Evolutionary conservation across 148 eudicot genomes (phyloP).

Genomic region (Selenicereus undatus): DNA sequence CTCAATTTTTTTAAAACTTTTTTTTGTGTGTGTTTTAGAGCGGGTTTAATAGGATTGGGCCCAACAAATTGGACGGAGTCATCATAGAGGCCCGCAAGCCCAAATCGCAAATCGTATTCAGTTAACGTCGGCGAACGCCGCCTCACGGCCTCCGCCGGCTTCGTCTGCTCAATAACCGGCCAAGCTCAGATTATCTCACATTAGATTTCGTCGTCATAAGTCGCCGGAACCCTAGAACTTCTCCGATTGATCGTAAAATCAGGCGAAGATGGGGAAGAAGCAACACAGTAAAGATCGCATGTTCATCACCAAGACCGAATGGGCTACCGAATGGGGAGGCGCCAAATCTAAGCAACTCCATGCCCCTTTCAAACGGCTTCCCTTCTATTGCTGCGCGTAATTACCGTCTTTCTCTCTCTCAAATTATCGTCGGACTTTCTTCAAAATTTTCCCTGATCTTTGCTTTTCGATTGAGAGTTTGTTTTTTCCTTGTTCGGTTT

Average conservation of each 20-base stretch:
- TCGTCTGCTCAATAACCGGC: background rate
- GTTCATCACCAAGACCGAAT: slow-evolving; percentile 89
- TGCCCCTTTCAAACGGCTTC: slow-evolving; percentile 89
- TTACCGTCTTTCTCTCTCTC: background rate
- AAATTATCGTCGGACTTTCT: background rate
- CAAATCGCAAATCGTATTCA: background rate
- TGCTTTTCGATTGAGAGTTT: background rate
- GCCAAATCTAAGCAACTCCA: slow-evolving; percentile 70
- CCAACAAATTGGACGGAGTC: background rate
- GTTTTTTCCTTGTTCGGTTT: background rate
- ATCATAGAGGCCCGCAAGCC: background rate
- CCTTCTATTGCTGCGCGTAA: slow-evolving; percentile 98
- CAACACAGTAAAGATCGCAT: slow-evolving; percentile 98
- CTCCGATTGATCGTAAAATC: background rate
- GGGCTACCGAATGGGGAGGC: slow-evolving; percentile 99
- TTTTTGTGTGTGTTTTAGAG: too few relatives aligned
- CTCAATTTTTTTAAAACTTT: too few relatives aligned
- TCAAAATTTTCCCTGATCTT: background rate
- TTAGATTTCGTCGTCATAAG: background rate
- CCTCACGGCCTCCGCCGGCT: background rate
- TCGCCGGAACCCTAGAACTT: slow-evolving; percentile 25
- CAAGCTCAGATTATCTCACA: background rate
- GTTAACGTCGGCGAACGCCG: background rate
- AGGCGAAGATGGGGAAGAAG: slow-evolving; percentile 78
- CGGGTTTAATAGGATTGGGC: background rate